phyloP scores from a whole-genome alignment of 192 early-diverging fungal genomes.

The Coemansia sp. region DNA sequence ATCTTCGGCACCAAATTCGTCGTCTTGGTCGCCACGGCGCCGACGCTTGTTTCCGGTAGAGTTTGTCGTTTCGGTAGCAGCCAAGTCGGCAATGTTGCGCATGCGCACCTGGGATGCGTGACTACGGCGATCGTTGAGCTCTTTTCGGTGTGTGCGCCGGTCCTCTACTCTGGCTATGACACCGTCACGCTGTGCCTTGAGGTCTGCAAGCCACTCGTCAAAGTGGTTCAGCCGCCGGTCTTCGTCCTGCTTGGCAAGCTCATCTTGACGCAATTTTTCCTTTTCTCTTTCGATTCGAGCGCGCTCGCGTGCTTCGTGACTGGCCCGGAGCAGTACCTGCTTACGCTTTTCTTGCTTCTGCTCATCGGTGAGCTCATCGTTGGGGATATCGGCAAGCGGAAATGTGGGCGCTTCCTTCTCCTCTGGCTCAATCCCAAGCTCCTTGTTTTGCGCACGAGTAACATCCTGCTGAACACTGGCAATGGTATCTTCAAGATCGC shows the following conservation, averaged over 20 bases:
- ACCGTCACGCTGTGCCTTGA: constrained; percentile 59
- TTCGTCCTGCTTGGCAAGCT: constrained; percentile 66
- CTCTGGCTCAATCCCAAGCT: constrained; percentile 74
- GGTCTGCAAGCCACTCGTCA: constrained; percentile 68
- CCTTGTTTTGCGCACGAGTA: constrained; percentile 70
- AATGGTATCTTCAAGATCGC: constrained; percentile 71
- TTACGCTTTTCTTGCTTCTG: constrained; percentile 83
- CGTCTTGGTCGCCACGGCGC: constrained; percentile 59
- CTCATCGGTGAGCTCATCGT: constrained; percentile 72
- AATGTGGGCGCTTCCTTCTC: constrained; percentile 76
- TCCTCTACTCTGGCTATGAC: constrained; percentile 71
- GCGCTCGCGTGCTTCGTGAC: constrained; percentile 71
- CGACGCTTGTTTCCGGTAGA: constrained; percentile 36
- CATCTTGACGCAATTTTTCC: constrained; percentile 54
- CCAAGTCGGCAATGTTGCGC: constrained; percentile 81
- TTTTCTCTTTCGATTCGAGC: constrained; percentile 70
- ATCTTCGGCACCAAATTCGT: constrained; percentile 91
- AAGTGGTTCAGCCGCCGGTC: constrained; percentile 66
- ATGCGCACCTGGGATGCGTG: constrained; percentile 82
- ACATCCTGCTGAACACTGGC: constrained; percentile 66
- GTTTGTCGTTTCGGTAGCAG: constrained; percentile 47
- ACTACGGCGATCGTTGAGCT: constrained; percentile 83
- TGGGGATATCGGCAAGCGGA: constrained; percentile 72
- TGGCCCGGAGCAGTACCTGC: constrained; percentile 74
- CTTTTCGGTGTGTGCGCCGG: constrained; percentile 64